Percentiles rank a stretch among this genome's conserved stretches.
Evolutionary conservation across 495 filamentous ascomycete species (phyloP).

Genomic region (Mycothermus thermophilus): DNA sequence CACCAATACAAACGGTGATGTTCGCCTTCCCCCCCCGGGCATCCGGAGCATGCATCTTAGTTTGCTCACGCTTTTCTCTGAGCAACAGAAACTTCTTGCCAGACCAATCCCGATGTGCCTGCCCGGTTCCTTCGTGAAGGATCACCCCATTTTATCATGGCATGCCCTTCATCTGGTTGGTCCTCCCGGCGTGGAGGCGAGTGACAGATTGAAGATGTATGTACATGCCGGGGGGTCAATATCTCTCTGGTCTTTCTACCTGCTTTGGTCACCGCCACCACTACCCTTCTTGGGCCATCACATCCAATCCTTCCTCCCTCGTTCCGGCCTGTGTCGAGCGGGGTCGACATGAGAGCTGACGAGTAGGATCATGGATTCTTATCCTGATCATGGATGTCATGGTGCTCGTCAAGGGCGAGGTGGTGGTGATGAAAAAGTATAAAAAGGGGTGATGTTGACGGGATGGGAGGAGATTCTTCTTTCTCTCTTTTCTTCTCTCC

Average conservation of each 20-base stretch:
- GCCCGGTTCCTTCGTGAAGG: conserved; percentile 19
- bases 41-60: conserved; percentile 24
- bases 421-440: conserved; percentile 46
- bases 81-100: conserved; percentile 29
- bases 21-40: conserved; percentile 6
- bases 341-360: conserved; percentile 30
- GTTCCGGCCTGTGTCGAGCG: too few relatives aligned
- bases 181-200: conserved; percentile 38
- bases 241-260: too few relatives aligned
- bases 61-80: conserved; percentile 26
- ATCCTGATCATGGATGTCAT: conserved; percentile 31
- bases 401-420: conserved; percentile 14
- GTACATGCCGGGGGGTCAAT: too few relatives aligned
- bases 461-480: conserved; percentile 24
- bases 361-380: conserved; percentile 36
- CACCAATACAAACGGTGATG: conserved; percentile 23
- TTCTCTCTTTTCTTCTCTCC: conserved; percentile 42
- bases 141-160: conserved; percentile 24
- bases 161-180: conserved; percentile 23
- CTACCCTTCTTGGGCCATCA: conserved; percentile 20
- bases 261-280: conserved; percentile 28
- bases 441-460: conserved; percentile 43
- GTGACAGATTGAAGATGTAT: too few relatives aligned
- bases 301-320: conserved; percentile 21
- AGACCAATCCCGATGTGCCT: conserved; percentile 26